Percentiles rank a stretch among this genome's conserved stretches.
phyloP scores from a whole-genome alignment of 2,329 filamentous ascomycete genomes.

The Sclerotinia minor region DNA sequence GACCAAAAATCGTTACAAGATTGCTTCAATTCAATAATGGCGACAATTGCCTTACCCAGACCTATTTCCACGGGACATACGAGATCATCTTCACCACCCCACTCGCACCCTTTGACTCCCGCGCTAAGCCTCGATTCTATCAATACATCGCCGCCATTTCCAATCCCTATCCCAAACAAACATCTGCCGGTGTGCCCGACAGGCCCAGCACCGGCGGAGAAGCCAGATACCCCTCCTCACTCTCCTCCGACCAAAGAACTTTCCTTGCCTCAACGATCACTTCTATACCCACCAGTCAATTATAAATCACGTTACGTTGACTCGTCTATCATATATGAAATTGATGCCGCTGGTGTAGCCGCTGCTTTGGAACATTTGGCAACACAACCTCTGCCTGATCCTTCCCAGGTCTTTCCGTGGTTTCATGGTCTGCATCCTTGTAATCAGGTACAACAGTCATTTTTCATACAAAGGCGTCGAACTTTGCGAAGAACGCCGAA shows the following conservation, averaged over 20 bases:
- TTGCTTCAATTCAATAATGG: conserved; percentile 34
- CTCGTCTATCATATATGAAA: conserved; percentile 65
- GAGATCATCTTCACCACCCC: conserved; percentile 48
- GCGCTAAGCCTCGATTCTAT: conserved; percentile 52
- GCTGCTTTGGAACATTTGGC: conserved; percentile 74
- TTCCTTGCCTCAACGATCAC: conserved; percentile 60
- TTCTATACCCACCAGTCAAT: conserved; percentile 71
- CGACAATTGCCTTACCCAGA: conserved; percentile 41
- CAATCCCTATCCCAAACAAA: conserved; percentile 77
- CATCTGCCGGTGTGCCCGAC: conserved; percentile 88
- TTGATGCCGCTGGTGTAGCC: conserved; percentile 67
- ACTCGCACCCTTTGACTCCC: conserved; percentile 53
- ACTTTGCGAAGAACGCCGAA: conserved; percentile 68
- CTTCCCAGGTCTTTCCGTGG: conserved; percentile 92
- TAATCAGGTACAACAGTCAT: conserved; percentile 85
- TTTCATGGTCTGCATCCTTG: conserved; percentile 86
- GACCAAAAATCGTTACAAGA: conserved; percentile 18
- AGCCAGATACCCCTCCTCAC: conserved; percentile 61
- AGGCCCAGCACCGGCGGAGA: conserved; percentile 61
- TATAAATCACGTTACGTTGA: conserved; percentile 56
- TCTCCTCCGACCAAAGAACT: conserved; percentile 63
- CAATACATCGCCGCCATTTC: conserved; percentile 56
- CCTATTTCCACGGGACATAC: conserved; percentile 36
- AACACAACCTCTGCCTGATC: conserved; percentile 78
- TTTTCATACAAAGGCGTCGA: conserved; percentile 79